Evolutionary conservation across 768 basidiomycete species (phyloP).

Genomic region (Suillus bovinus): DNA sequence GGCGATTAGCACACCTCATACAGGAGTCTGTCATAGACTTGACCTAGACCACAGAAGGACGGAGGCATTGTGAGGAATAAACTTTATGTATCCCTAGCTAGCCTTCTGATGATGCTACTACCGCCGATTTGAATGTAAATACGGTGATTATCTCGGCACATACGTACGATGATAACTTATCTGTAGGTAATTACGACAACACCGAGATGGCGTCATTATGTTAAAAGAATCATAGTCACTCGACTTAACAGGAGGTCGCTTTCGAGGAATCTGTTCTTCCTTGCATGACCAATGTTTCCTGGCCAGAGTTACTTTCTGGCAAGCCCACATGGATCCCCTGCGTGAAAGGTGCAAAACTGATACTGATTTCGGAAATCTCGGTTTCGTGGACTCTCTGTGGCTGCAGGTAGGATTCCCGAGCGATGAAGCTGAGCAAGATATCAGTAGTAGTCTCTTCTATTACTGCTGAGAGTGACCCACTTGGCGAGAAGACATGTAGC

Average conservation of each 20-base stretch:
- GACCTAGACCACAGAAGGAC: too few relatives aligned
- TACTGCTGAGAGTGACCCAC: slow-evolving; percentile 13
- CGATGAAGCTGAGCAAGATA: slow-evolving; percentile 19
- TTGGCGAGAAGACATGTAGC: slow-evolving; percentile 29
- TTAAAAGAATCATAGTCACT: background rate
- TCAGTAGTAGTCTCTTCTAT: slow-evolving; percentile 4
- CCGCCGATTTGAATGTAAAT: too few relatives aligned
- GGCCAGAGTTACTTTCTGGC: background rate
- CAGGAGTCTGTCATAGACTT: too few relatives aligned
- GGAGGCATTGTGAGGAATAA: too few relatives aligned
- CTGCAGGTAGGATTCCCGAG: slow-evolving; percentile 28
- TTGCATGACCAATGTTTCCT: background rate
- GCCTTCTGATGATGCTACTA: too few relatives aligned
- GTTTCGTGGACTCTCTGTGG: background rate
- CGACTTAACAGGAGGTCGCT: background rate
- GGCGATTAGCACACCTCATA: too few relatives aligned
- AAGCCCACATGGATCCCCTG: background rate
- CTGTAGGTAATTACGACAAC: background rate
- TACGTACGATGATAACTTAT: background rate
- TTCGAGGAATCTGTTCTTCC: background rate
- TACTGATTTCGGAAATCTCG: background rate
- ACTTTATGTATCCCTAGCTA: too few relatives aligned
- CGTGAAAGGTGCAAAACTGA: background rate
- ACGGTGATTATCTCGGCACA: background rate
- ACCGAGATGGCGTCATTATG: background rate